Base-by-base conservation (phyloP, 2,329 filamentous ascomycete genomes). In the Rosellinia necatrix region DNA sequence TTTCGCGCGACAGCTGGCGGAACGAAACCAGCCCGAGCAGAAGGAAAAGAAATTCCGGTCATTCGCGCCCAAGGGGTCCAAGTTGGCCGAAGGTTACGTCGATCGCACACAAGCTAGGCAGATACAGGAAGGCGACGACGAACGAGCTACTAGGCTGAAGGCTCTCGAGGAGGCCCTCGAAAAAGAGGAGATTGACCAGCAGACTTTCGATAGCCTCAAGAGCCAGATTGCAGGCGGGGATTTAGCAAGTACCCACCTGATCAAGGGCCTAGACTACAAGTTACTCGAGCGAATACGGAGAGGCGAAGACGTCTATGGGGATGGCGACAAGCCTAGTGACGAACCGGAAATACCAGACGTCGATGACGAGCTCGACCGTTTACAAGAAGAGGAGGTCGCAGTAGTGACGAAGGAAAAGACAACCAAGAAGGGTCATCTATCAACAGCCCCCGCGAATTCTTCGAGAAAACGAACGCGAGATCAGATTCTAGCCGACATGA, bases 191-290 rank as follows among this genome's bases (percentile, higher is more conserved):
- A 92, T 97, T 62, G 90, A 96, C 64, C 82, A 85, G 64, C 82
- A 81, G 44, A 91, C 87, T 0, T 96, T 96, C 70, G 87, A 93
- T 66, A 85, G 82, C 65, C 72, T 93, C 35, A 80, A 89, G 29
- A 83, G 83, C 60, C 83, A 96, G 64, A 91, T 97, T 52, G 84
- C 91, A 1, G 92, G 92, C 3, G 93, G 92, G 6, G 89, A 96
- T 70, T 74, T 92, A 19, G 78, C 78, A 12, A 91, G 86, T 65
- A 96, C 92, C 12, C 91, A 96, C 78, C 75, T 97, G 62, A 88
- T 97, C 43, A 97, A 97, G 70, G 94, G 94, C 0, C 75, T 99
- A 46, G 94, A 99, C 73, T 89, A 91, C 70, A 89, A 89, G 71
- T 77, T 97, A 10, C 76, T 92, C 24, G 84, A 89, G 71, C 80